Base-by-base conservation (phyloP, 768 basidiomycete species). In the Lactifluus echinatus region DNA sequence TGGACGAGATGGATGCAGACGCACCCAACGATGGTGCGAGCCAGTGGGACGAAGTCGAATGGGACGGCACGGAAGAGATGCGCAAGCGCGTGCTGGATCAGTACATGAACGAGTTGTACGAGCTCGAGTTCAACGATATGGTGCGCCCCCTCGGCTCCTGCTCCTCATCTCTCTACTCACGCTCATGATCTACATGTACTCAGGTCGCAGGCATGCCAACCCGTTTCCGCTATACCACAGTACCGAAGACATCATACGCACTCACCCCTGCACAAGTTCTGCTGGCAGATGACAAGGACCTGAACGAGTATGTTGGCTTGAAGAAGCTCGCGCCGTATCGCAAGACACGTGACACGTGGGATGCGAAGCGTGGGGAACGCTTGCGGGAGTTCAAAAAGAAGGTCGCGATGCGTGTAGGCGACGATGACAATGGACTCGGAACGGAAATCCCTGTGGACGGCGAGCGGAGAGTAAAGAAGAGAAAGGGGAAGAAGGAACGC, bases 281-380 rank as follows among this genome's bases (percentile, higher is more conserved):
- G 24, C 78, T 91, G 66, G 93, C 95, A 6, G 90, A 85, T 3
- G 95, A 99, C 71, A 76, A 83, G 54, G 96, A 99, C 67, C 79
- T 99, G 48, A 99, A 98, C 72, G 78, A 89, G 56, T 92, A 92
- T 70, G 80, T 95, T 72, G 81, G 87, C 43, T 75, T 98, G 65
- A 95, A 91, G 73, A 87, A 88, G 69, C 79, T 91, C 62, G 96
- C 95, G 15, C 91, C 96, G 6, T 98, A 97, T 70, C 83, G 89
- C 42, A 75, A 80, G 45, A 77, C 79, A 28, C 74, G 70, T 64
- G 71, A 66, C n/a, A 74, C 70, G 31, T 91, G 85, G 83, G 87
- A 88, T 65, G 70, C 75, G 33, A 77, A 74, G 37, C 78, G 89
- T 14, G 74, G 73, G 23, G 80, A 85, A 45, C 79, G 84, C 61